These are phyloP conservation scores for Diaporthe batatas DNA, from an alignment of 2,329 filamentous ascomycete species.

Conservation along the genomic window DNA sequence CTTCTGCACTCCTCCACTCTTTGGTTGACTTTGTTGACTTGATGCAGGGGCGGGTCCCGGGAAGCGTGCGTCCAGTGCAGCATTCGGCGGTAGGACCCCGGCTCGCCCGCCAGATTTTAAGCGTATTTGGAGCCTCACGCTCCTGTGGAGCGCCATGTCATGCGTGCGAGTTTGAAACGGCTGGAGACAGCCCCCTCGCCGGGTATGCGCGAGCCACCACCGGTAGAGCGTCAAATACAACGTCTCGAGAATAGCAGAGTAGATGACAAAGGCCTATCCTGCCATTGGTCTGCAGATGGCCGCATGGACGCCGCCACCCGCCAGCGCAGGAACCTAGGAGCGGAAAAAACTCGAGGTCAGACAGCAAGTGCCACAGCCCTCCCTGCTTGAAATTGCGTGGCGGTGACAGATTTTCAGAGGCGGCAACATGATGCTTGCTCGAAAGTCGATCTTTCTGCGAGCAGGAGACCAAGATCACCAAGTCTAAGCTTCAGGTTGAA, in stretches of 20 bases:
- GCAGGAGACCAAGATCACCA: not conserved
- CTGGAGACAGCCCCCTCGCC: slow-evolving; percentile 24
- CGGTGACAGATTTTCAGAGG: slow-evolving; percentile 27
- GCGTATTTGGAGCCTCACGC: slow-evolving; percentile 34
- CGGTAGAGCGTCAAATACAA: not conserved
- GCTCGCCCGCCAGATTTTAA: slow-evolving; percentile 34
- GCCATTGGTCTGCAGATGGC: slow-evolving; percentile 8
- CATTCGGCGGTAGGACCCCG: slow-evolving; percentile 1
- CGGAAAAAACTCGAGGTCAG: slow-evolving; percentile 25
- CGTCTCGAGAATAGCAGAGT: not conserved
- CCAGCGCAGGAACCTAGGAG: not conserved
- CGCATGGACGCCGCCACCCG: slow-evolving; percentile 26
- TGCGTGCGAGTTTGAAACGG: slow-evolving; percentile 36
- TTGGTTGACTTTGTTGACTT: slow-evolving; percentile 3
- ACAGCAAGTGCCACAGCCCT: not conserved
- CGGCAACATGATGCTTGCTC: slow-evolving; percentile 12
- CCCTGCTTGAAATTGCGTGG: slow-evolving; percentile 31
- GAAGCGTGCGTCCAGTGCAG: slow-evolving; percentile 7
- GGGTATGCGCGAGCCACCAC: slow-evolving; percentile 3
- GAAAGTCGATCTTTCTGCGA: slow-evolving; percentile 15
- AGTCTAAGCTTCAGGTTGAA: not conserved
- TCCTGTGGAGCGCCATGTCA: slow-evolving; percentile 22
- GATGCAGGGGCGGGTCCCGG: slow-evolving; percentile 20
- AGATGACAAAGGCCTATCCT: slow-evolving; percentile 12
- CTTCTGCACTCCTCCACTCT: slow-evolving; percentile 9